Base-by-base conservation (phyloP, 768 basidiomycete species). In the Dioszegia crocea region DNA sequence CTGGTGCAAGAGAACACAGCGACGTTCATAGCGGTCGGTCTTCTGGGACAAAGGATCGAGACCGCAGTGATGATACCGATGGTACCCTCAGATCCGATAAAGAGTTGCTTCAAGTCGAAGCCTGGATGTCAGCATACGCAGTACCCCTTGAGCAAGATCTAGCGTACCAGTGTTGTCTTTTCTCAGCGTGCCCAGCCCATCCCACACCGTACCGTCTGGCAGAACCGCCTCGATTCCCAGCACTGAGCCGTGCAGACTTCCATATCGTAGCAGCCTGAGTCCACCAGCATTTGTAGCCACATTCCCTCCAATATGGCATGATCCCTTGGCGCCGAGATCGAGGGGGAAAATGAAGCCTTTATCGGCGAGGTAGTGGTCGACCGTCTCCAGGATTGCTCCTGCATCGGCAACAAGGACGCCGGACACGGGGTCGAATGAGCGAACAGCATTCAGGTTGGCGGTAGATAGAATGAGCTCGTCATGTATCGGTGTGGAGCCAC, bases 291-390 rank as follows among this genome's bases (percentile, higher is more conserved):
- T 99, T 4, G 96, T 98, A 1, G 96, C 85, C 26, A 98, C 83
- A 76, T 98, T 97, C 31, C 96, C 96, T 47, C 94, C 96, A 63
- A 99, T 93, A 71, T 98, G 94, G 81, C 96, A 99, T 68, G 90
- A 93, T 76, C 93, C 93, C 79, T 97, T 97, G 29, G 93, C 92
- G 41, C 91, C 93, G 10, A 97, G 81, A 75, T 97, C 93, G 33
- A 96, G 82, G 14, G 96, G 96, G 87, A 98, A 92, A 75, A 97
- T 93, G 76, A 97, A 88, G 62, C 93, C 84, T 66, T 91, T 82
- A 1, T 89, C 87, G 0, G 86, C 85, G 51, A 98, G 84, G 71
- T 89, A 84, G 78, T 91, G 87, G 21, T 89, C 87, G 27, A 97
- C 82, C 11, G 85, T 83, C 70, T 99, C 88, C 4, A 99, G 84